Base-by-base conservation (phyloP, 768 basidiomycete species). In the Kondoa subrosea region DNA sequence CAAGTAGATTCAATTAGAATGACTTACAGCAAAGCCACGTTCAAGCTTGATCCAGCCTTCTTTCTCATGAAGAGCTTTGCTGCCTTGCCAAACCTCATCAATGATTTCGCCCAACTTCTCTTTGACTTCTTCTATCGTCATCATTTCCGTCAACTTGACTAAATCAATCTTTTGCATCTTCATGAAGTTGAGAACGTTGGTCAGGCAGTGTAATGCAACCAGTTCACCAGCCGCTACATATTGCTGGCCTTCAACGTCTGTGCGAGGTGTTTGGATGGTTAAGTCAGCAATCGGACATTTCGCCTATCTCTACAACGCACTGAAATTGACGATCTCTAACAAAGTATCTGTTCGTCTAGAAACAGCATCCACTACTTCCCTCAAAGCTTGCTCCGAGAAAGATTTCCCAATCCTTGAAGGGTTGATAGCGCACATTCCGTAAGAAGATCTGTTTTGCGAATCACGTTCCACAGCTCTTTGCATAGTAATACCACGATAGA, bases 401-500 rank as follows among this genome's bases (percentile, higher is more conserved):
- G 89, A 86, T 76, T 86, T 87, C 34, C 90, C 89, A 70, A 99
- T 89, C 66, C 93, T 87, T 73, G 89, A 87, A 1, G 93, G 93
- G 77, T 99, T 97, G 73, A 95, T 88, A n/a, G 95, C 93, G 77
- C 91, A 92, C 95, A 99, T 97, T 8, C 91, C 92, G 74, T 96
- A 99, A 76, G 92, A 91, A 29, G 90, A 93, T 40, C 95, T 84
- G 74, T 92, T 92, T 67, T 88, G 81, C 1, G 86, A 81, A 75
- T 99, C 95, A 33, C 95, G 89, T 78, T 95, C 91, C 68, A 99
- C 95, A 30, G 95, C 95, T 27, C 95, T 90, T 76, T 97, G 95
- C 95, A 97, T 99, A 34, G 95, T 99, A 76, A 99, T 92, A 73
- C 95, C 95, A 77, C 95, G 90, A 78, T 96, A 99, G 83, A 99